Percentiles rank a stretch among this genome's conserved stretches.
Evolutionary conservation across 768 basidiomycete species (phyloP).

Genomic region (Punctularia strigosozonata): DNA sequence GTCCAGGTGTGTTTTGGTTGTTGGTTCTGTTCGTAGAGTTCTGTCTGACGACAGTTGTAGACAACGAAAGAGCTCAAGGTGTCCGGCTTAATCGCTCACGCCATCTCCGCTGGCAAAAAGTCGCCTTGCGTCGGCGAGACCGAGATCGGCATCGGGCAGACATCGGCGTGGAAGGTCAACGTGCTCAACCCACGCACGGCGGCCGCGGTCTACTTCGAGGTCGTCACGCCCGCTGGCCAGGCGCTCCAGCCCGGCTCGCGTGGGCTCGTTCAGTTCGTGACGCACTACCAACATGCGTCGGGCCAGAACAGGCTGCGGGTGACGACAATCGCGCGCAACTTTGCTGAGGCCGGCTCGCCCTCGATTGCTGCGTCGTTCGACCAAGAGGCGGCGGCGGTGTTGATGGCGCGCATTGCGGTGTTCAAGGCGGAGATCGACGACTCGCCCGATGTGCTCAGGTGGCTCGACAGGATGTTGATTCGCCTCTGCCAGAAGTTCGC

Average conservation of each 20-base stretch:
- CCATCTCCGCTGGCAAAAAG: conserved; percentile 95
- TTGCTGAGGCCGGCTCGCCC: conserved; percentile 94
- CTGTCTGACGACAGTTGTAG: conserved; percentile 25
- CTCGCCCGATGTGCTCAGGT: conserved; percentile 88
- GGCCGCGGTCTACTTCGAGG: conserved; percentile 93
- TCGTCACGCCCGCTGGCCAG: conserved; percentile 94
- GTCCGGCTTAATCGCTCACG: conserved; percentile 95
- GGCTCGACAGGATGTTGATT: conserved; percentile 98
- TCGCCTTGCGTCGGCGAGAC: conserved; percentile 96
- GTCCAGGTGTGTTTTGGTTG: conserved; percentile 55
- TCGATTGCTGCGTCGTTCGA: conserved; percentile 91
- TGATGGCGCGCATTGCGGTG: conserved; percentile 98
- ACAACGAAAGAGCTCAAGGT: conserved; percentile 99
- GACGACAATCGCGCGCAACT: conserved; percentile 96
- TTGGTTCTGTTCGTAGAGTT: neutral
- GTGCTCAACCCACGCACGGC: conserved; percentile 79
- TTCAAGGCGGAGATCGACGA: conserved; percentile 99
- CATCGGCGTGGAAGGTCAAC: conserved; percentile 97
- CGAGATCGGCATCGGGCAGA: conserved; percentile 97
- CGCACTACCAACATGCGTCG: conserved; percentile 94
- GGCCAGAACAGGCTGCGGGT: conserved; percentile 93
- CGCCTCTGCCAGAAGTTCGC: conserved; percentile 98
- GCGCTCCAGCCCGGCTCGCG: conserved; percentile 81
- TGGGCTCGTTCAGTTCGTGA: conserved; percentile 95
- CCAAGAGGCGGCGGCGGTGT: conserved; percentile 93